Evolutionary conservation across 2,329 filamentous ascomycete species (phyloP), one percentile per base, ranked within the genome.

Genomic region (Aspergillaceae sp.): DNA sequence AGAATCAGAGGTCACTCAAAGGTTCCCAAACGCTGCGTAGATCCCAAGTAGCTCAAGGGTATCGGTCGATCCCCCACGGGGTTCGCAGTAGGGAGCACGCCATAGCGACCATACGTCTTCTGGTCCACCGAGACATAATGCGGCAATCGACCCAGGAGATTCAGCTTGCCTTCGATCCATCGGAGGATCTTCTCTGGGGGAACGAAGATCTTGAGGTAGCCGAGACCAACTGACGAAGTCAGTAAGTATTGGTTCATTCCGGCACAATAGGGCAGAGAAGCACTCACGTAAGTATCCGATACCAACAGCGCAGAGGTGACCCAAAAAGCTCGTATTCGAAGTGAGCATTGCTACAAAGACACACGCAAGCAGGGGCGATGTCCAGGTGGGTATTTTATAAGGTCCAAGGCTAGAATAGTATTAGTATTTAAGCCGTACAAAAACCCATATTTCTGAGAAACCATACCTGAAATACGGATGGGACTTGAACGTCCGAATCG

Each of bases 51-150:
- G 45, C 80, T 81, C 55, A 85, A 72, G 9, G 70, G 67, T 33
- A 71, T 65, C 29, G 62, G 60, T 47, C 69, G 52, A 43, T 65
- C 57, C 40, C 48, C 56, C 29, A 61, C 50, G 11, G 59, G 43
- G 35, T 52, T 62, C 19, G 66, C 73, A 1, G 80, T 76, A 2
- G 90, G 91, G 47, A 97, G 72, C 9, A 96, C 86, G 2, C 91
- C 91, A 58, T 94, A 96, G 44, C 91, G 78, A 5, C 91, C 91
- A 60, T 91, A 95, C 4, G 87, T 95, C 75, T 95, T 96, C 68
- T 95, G 90, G 61, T 97, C 91, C 10, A 96, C 83, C 47, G 87
- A 94, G 41, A 97, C 85, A 60, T 95, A 97, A 68, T 94, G 87
- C 40, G 91, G 91, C 28, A 97, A 70, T 48, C 88, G 77, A 19